Base-by-base conservation (phyloP, 1,284 basidiomycete species). In the Tilletia setariae region DNA sequence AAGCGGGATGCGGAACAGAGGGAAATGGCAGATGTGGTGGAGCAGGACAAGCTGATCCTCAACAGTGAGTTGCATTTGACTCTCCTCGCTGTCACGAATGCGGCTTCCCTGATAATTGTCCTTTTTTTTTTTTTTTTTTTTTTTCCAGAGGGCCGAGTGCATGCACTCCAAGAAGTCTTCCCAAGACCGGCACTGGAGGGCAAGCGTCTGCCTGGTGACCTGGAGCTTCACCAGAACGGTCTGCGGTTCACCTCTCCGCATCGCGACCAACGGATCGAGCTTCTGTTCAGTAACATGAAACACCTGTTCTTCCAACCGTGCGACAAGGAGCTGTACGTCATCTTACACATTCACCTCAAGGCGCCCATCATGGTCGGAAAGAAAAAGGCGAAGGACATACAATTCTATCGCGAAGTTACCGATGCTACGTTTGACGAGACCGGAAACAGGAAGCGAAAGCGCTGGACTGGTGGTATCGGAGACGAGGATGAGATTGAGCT, bases 401-500 rank as follows among this genome's bases (percentile, higher is more conserved):
- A 98, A 88, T 98, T 98, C 84, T 96, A 92, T 86, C 91, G 96
- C 28, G 96, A 99, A 85, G 96, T 94, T 1, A 92, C 93, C 0
- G 96, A 99, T 79, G 93, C 95, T 44, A 92, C 95, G 75, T 98
- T 98, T 80, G 96, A 98, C 80, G 96, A 98, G 84, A 97, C 94
- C 0, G 95, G 95, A n/a, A 98, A 98, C 81, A 89, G 94, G 75
- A 98, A 98, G 84, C 89, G 96, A 70, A 94, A 96, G 84, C 92
- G 95, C 74, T 89, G 94, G 67, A 97, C 96, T 79, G 95, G 95
- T 49, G 56, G 56, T 1, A 61, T 61, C 35, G 56, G 56, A n/a
- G 96, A 98, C 81, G 96, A 98, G 83, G 96, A 99, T 82, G 96
- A 98, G 85, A 94, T 98, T 73, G 95, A 98, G 85, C 90, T 96